Evolutionary conservation across 257 asterid species (phyloP), one percentile per base, ranked within the genome.

Genomic region (Gentiana straminea): DNA sequence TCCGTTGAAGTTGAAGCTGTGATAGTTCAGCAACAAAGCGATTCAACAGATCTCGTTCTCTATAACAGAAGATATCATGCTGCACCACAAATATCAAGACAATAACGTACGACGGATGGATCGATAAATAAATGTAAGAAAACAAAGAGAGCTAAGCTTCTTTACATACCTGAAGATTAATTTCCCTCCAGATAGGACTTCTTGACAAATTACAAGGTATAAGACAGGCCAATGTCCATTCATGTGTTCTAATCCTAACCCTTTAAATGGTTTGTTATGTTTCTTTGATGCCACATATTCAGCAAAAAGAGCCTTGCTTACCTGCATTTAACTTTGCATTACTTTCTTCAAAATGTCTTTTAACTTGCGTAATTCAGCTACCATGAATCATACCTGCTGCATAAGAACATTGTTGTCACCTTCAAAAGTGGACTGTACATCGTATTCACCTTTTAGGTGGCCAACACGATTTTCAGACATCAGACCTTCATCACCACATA

Each of bases 391-490:
- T 64, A 92, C 99, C 95, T 88, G 97, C 59, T 92, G 99, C 99
- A 92, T 88, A 13, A 92, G 94, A 60, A 92, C 94, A 74, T 88
- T 81, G 81, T 92, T 92, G 66, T 92, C 97, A 33, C 99, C 99
- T 81, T 88, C 97, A n/a, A 92, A 92, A 36, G 99, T 92, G 59
- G 91, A 80, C 66, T 92, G 95, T 73, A 83, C 99, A 58, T 92
- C 99, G 65, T 52, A 83, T 79, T 92, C 99, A 54, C 79, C 93
- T 78, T 92, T 92, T 54, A 81, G 77, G 65, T 83, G 99, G 61
- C 97, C 99, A 64, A 92, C 68, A 43, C 94, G 94, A 66, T 92
- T 92, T 61, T 92, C 99, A 34, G 94, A 83, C 78, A 85, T 92
- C 66, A 85, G 41, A 44, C 99, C 99, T 77, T 92, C 95, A 43